A percentile compares a stretch with the other conserved stretches of the same genome.
phyloP scores from a whole-genome alignment of 2,329 filamentous ascomycete species.

The Aotearoamyces nothofagi region DNA sequence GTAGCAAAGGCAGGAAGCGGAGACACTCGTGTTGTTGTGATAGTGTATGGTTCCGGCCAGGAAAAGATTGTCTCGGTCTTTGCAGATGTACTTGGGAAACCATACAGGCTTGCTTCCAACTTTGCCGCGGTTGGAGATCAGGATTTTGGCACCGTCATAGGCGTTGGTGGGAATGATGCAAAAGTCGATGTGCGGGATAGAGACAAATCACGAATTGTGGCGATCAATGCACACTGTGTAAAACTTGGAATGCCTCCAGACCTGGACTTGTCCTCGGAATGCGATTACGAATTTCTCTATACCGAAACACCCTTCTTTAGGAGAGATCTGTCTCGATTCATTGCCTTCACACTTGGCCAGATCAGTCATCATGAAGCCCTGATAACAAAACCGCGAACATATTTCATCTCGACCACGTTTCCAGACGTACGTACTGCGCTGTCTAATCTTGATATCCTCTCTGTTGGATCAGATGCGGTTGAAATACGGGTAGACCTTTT shows the following conservation, averaged over 20 bases:
- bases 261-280: conserved; percentile 44
- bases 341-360: conserved; percentile 68
- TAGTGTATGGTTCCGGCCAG: conserved; percentile 57
- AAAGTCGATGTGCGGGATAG: conserved; percentile 41
- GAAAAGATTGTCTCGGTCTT: conserved; percentile 61
- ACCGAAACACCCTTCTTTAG: conserved; percentile 57
- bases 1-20: conserved; percentile 22
- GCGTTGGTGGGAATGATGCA: conserved; percentile 42
- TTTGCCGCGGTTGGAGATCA: conserved; percentile 37
- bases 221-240: conserved; percentile 66
- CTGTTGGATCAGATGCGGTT: conserved; percentile 73
- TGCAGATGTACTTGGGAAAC: conserved; percentile 66
- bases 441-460: conserved; percentile 74
- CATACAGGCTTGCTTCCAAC: conserved; percentile 41
- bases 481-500: conserved; percentile 75
- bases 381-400: conserved; percentile 63
- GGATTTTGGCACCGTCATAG: conserved; percentile 51
- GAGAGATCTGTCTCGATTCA: conserved; percentile 62
- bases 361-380: conserved; percentile 64
- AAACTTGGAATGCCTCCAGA: conserved; percentile 57
- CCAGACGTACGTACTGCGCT: conserved; percentile 71
- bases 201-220: conserved; percentile 41
- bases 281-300: conserved; percentile 81
- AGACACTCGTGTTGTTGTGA: conserved; percentile 43
- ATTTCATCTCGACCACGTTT: conserved; percentile 79